phyloP scores from a whole-genome alignment of 768 basidiomycete genomes.

The Phylloporus rhodoxanthus region DNA sequence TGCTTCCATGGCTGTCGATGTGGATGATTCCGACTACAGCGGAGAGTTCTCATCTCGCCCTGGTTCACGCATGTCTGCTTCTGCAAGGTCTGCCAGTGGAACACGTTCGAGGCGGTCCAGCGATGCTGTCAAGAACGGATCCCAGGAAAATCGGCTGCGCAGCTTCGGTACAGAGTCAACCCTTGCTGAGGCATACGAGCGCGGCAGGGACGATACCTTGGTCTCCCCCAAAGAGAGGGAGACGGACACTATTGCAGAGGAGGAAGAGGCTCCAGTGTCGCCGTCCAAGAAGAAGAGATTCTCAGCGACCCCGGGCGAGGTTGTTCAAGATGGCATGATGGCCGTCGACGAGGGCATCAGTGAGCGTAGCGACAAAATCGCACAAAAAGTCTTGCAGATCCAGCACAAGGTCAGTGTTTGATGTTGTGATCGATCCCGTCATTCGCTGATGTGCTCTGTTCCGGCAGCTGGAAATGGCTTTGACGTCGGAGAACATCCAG shows the following conservation, averaged over 20 bases:
- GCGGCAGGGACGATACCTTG: constrained; percentile 35
- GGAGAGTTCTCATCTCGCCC: constrained; percentile 54
- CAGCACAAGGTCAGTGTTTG: constrained; percentile 76
- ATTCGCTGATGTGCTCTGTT: constrained; percentile 6
- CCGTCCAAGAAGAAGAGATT: constrained; percentile 68
- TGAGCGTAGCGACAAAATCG: constrained; percentile 79
- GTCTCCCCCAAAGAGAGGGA: constrained; percentile 37
- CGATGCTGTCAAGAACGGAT: constrained; percentile 46
- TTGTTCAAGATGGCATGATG: constrained; percentile 69
- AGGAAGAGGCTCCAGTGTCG: constrained; percentile 41
- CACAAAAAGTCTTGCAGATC: constrained; percentile 81
- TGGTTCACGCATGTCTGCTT: constrained; percentile 56
- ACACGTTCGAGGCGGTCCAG: constrained; percentile 56
- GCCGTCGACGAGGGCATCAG: constrained; percentile 86
- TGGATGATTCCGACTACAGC: constrained; percentile 67
- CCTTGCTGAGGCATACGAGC: constrained; percentile 61
- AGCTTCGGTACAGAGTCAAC: constrained; percentile 79
- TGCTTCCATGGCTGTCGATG: constrained; percentile 76
- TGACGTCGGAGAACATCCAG: constrained; percentile 50
- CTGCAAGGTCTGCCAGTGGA: constrained; percentile 39
- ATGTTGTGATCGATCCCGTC: neutral
- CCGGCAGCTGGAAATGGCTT: constrained; percentile 65
- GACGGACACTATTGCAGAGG: constrained; percentile 53
- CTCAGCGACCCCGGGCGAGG: constrained; percentile 62
- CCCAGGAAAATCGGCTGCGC: constrained; percentile 41